Base-by-base conservation (phyloP, 2,329 filamentous ascomycete genomes). In the Diaporthe amygdali region DNA sequence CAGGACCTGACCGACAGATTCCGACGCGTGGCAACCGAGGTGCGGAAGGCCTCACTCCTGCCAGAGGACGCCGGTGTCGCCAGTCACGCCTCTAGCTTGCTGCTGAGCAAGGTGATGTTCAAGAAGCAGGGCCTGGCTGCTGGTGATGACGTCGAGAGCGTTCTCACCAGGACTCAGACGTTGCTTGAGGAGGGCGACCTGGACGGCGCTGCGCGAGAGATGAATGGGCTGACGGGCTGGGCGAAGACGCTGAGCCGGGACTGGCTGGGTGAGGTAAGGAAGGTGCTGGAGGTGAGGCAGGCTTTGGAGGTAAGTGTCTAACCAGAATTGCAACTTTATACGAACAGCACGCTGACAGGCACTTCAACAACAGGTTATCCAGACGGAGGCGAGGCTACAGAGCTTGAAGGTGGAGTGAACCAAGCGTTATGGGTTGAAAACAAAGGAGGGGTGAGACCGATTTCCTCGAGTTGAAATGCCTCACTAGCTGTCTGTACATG, bases 1-100 rank as follows among this genome's bases (percentile, higher is more conserved):
- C 88, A 95, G 27, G 94, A 97, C 81, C 90, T 99, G 41, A 93
- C 98, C 76, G 96, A 99, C 83, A 92, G 96, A 74, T 99, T 99
- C 92, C 92, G 96, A 52, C 93, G 95, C 64, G 96, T 99, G 20
- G 94, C 96, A 2, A 85, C 86, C 70, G 96, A 99, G 84, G 96
- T 99, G 49, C 91, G 96, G 81, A 99, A 99, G 87, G 96, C 96
- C 25, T 93, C 93, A 54, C 88, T 99, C 64, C 88, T 99, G 20
- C 96, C 96, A 17, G 95, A 97, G 75, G 93, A 98, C 78, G 96
- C 96, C 0, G 96, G 96, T 76, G 93, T 99, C 32, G 96, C 96
- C 25, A 96, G 93, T 78, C 96, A 99, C 81, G 95, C 96, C 3
- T 96, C 95, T 52, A 96, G 93, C 81, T 92, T 94, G 81, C 87